Evolutionary conservation across 1,284 basidiomycete genomes (phyloP).

Genomic region (Tylopilus sp.): DNA sequence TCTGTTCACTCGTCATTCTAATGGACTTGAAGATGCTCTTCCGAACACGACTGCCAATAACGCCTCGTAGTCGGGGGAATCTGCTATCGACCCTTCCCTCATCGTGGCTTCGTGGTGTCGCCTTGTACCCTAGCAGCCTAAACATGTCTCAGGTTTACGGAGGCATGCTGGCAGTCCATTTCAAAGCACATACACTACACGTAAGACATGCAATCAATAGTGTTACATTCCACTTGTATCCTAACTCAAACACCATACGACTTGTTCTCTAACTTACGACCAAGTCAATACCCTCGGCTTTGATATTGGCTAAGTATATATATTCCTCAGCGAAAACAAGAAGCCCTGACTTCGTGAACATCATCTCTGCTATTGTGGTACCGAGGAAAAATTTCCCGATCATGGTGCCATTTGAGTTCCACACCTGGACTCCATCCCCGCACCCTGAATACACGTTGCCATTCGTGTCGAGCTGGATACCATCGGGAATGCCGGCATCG

Average conservation of each 20-base stretch:
- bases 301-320: conserved; percentile 7
- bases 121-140: conserved; percentile 54
- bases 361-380: conserved; percentile 69
- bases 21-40: conserved; percentile 98
- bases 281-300: conserved; percentile 4
- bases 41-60: conserved; percentile 97
- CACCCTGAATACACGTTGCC: conserved; percentile 18
- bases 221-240: not conserved
- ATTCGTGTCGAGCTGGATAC: conserved; percentile 56
- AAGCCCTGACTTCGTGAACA: conserved; percentile 51
- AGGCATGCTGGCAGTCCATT: conserved; percentile 98
- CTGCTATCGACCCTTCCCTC: conserved; percentile 96
- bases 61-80: conserved; percentile 99
- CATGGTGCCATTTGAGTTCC: conserved; percentile 68
- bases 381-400: conserved; percentile 81
- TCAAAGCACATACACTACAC: conserved; percentile 91
- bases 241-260: not conserved
- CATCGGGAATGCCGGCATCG: conserved; percentile 78
- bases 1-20: conserved; percentile 86
- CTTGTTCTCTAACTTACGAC: conserved; percentile 8
- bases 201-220: conserved; percentile 71
- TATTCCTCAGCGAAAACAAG: conserved; percentile 6
- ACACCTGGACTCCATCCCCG: conserved; percentile 57
- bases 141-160: conserved; percentile 85
- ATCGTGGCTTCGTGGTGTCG: conserved; percentile 98